Evolutionary conservation across 1,284 basidiomycete species (phyloP), one percentile per base, ranked within the genome.

Genomic region (Tranzscheliella williamsii): DNA sequence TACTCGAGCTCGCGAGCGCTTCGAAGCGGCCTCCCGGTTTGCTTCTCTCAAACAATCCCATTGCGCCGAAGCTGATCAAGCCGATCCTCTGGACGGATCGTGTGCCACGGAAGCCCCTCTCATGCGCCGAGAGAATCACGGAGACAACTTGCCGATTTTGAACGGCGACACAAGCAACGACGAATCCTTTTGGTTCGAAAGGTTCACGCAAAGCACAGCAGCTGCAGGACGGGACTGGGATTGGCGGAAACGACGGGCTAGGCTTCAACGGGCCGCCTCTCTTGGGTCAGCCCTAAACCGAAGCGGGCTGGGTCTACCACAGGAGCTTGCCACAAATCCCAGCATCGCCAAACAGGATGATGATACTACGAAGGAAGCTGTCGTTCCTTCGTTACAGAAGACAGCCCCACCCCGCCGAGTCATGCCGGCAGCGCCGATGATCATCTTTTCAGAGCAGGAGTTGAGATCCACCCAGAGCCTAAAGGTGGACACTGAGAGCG

Each of bases 191-290:
- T 73, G 72, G 67, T 76, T 76, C 42, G 74, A 76, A 38, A 46
- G 73, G 4, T 73, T 67, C 42, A 69, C 68, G 0, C 64, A 57
- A n/a, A 58, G 54, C 31, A 76, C 73, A 3, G 74, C 74, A 0
- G 74, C 74, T 2, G 69, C 69, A 2, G 71, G 74, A 1, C 47
- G 61, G 21, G 67, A 73, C 44, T 72, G 73, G 73, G 74, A 76
- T 46, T 75, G 73, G 70, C 50, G 74, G 8, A 64, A 64, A 27
- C 13, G 61, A 2, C 26, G 61, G 11, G 54, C 61, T 18, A 45
- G 54, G n/a, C 17, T 55, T 26, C 58, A 62, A 20, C 47, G 58
- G 5, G 51, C 52, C 12, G 48, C 58, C 21, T 43, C 56, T 4
- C 42, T 60, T 12, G 56, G 56, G 12, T 35, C 52, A 45, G 56